phyloP scores from a whole-genome alignment of 306 rosid species.

The Trifolium subterraneum region DNA sequence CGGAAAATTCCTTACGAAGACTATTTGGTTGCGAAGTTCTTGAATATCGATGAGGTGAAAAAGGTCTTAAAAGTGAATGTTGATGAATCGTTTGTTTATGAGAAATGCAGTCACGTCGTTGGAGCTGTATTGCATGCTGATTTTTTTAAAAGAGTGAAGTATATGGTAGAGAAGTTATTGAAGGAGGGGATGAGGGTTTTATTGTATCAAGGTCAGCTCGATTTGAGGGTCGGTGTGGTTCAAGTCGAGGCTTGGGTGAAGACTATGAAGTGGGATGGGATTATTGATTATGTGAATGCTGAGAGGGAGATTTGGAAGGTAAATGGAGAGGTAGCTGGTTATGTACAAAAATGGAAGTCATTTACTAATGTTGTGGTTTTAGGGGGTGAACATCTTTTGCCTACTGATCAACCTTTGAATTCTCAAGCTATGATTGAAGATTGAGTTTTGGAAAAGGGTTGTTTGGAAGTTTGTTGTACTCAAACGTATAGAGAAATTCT shows the following conservation, averaged over 20 bases:
- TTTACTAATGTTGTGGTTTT: slow-evolving; percentile 71
- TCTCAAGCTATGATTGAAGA: slow-evolving; percentile 81
- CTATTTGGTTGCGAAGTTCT: slow-evolving; percentile 45
- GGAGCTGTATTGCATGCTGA: slow-evolving; percentile 52
- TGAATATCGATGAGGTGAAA: slow-evolving; percentile 50
- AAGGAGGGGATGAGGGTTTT: slow-evolving; percentile 56
- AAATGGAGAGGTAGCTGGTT: slow-evolving; percentile 66
- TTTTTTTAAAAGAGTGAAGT: slow-evolving; percentile 82
- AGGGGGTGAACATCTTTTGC: slow-evolving; percentile 79
- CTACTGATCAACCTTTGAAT: slow-evolving; percentile 59
- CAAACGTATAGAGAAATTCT: not conserved
- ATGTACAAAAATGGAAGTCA: slow-evolving; percentile 74
- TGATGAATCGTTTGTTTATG: slow-evolving; percentile 50
- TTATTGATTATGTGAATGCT: slow-evolving; percentile 50
- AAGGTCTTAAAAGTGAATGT: slow-evolving; percentile 58
- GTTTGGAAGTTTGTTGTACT: slow-evolving; percentile 37
- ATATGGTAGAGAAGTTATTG: slow-evolving; percentile 66
- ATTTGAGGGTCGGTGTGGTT: slow-evolving; percentile 68
- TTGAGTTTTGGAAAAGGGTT: slow-evolving; percentile 67
- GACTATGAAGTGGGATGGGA: slow-evolving; percentile 74
- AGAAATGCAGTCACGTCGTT: slow-evolving; percentile 57
- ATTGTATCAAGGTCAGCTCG: slow-evolving; percentile 72
- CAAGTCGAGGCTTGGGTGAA: slow-evolving; percentile 77
- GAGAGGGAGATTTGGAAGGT: slow-evolving; percentile 78
- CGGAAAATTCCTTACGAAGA: slow-evolving; percentile 49